Evolutionary conservation across 2,329 filamentous ascomycete species (phyloP).

Genomic region (Ophiocordyceps polyrhachis-furcata): DNA sequence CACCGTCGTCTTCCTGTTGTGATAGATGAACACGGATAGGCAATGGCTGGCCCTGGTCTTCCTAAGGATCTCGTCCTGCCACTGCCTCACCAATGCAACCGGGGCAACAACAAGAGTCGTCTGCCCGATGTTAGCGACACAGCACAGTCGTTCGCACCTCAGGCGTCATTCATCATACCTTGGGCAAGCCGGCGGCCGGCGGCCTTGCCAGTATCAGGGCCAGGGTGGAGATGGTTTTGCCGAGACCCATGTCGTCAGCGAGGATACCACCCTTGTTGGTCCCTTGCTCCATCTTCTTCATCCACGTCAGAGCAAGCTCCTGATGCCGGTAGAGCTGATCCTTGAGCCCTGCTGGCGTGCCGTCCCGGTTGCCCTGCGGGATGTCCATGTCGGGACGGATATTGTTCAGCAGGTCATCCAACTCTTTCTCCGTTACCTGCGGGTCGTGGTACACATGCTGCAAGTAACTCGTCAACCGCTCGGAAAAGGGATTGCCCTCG

Average conservation of each 20-base stretch:
- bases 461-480: slow-evolving; percentile 14
- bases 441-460: slow-evolving; percentile 19
- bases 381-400: slow-evolving; percentile 56
- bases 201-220: slow-evolving; percentile 52
- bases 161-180: slow-evolving; percentile 8
- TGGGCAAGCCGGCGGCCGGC: slow-evolving; percentile 25
- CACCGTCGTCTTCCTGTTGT: slow-evolving; percentile 45
- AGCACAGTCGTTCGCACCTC: neutral
- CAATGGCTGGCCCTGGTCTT: slow-evolving; percentile 43
- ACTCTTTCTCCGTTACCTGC: slow-evolving; percentile 35
- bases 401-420: slow-evolving; percentile 51
- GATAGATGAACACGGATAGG: slow-evolving; percentile 50
- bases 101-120: slow-evolving; percentile 74
- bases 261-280: slow-evolving; percentile 74
- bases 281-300: slow-evolving; percentile 60
- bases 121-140: slow-evolving; percentile 23
- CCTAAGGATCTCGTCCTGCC: slow-evolving; percentile 59
- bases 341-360: slow-evolving; percentile 50
- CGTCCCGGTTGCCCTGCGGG: slow-evolving; percentile 40
- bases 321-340: slow-evolving; percentile 65
- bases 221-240: slow-evolving; percentile 74
- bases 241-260: slow-evolving; percentile 84
- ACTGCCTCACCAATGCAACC: slow-evolving; percentile 64
- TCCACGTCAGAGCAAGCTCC: slow-evolving; percentile 65
- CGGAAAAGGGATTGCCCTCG: slow-evolving; percentile 17